Evolutionary conservation across 2,329 filamentous ascomycete species (phyloP).

Genomic region (Monilinia fructigena): DNA sequence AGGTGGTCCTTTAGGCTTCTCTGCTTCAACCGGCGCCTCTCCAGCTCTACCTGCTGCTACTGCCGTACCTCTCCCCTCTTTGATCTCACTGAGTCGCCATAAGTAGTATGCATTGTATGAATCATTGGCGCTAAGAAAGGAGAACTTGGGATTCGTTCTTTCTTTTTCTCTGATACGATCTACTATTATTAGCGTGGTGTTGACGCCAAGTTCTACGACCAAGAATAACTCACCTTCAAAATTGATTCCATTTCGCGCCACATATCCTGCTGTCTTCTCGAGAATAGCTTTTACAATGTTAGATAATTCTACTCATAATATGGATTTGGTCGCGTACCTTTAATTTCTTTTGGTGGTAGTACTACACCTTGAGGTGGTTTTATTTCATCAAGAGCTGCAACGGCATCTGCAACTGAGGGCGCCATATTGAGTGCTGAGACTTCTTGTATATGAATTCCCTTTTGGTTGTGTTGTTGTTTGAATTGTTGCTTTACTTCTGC

Average conservation of each 20-base stretch:
- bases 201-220: not conserved
- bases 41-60: slow-evolving; percentile 72
- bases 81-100: slow-evolving; percentile 87
- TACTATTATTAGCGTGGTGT: slow-evolving; percentile 39
- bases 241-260: slow-evolving; percentile 63
- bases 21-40: slow-evolving; percentile 56
- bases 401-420: slow-evolving; percentile 45
- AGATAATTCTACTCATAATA: slow-evolving; percentile 39
- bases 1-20: slow-evolving; percentile 77
- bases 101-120: slow-evolving; percentile 84
- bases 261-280: slow-evolving; percentile 93
- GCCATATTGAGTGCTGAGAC: slow-evolving; percentile 33
- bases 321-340: slow-evolving; percentile 46
- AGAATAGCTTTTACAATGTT: slow-evolving; percentile 56
- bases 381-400: slow-evolving; percentile 59
- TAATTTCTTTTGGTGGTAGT: slow-evolving; percentile 79
- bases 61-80: slow-evolving; percentile 75
- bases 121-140: slow-evolving; percentile 77
- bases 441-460: not conserved
- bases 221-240: slow-evolving; percentile 52
- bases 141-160: slow-evolving; percentile 82
- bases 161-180: slow-evolving; percentile 85
- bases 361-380: slow-evolving; percentile 82
- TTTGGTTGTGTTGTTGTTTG: slow-evolving; percentile 1
- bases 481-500: slow-evolving; percentile 4